These are phyloP conservation scores for Hypomontagnella submonticulosa DNA, from an alignment of 495 filamentous ascomycete genomes.

Conservation along the genomic window DNA sequence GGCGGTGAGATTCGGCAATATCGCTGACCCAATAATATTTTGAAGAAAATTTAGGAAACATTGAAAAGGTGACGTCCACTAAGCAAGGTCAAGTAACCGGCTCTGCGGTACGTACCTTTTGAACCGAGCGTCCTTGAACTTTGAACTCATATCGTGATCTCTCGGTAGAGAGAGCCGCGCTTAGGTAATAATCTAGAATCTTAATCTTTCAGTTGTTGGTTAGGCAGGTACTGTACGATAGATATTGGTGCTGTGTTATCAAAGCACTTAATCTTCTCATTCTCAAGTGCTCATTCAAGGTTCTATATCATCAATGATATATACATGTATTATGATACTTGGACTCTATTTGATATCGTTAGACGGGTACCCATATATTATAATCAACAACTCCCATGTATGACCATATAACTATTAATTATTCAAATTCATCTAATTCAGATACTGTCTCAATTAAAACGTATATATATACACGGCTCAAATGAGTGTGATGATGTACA, in stretches of 20 bases:
- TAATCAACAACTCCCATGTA: no score
- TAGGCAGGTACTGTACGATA: background rate
- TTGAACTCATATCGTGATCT: no score
- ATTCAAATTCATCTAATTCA: conserved; percentile 2
- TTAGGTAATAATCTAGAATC: conserved; percentile 37
- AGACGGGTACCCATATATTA: no score
- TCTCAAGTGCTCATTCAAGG: no score
- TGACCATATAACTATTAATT: background rate
- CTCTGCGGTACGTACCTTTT: conserved; percentile 16
- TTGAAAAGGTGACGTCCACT: conserved; percentile 31
- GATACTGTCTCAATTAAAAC: background rate
- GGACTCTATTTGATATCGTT: no score
- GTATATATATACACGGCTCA: background rate
- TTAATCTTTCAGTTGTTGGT: background rate
- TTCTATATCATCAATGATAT: no score
- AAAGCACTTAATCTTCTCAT: no score
- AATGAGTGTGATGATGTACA: background rate
- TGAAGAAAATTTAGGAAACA: conserved; percentile 27
- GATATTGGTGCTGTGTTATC: background rate
- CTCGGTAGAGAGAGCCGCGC: conserved; percentile 18
- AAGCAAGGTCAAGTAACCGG: no score
- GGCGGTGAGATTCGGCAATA: conserved; percentile 49
- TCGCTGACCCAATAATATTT: conserved; percentile 27
- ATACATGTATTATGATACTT: no score
- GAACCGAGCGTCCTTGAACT: background rate